Conservation (phyloP, 2,329 filamentous ascomycete species). For the Sclerotinia minor region DNA sequence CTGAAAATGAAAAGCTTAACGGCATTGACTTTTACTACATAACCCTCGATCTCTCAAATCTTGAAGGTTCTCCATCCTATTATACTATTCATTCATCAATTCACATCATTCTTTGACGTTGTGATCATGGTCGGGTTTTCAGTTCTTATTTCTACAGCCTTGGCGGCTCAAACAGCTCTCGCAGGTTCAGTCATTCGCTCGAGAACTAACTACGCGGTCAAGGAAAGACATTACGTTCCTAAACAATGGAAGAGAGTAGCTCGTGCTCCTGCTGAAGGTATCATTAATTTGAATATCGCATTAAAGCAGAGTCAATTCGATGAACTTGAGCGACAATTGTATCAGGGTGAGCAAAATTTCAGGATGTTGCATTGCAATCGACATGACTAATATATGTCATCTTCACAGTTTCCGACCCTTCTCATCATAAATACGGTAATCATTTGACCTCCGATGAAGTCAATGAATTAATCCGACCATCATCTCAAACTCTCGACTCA, state of each 20-base stretch:
- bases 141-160: slow-evolving; percentile 22
- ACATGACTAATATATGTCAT: not conserved
- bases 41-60: not conserved
- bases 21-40: not conserved
- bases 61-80: not conserved
- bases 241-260: slow-evolving; percentile 51
- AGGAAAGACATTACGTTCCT: slow-evolving; percentile 56
- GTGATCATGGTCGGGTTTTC: slow-evolving; percentile 24
- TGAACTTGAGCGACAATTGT: slow-evolving; percentile 56
- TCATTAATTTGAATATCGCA: slow-evolving; percentile 57
- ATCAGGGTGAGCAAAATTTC: slow-evolving; percentile 46
- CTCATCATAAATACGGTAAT: slow-evolving; percentile 54
- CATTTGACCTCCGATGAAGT: slow-evolving; percentile 55
- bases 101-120: slow-evolving; percentile 7
- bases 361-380: not conserved
- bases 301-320: slow-evolving; percentile 58
- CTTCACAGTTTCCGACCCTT: slow-evolving; percentile 51
- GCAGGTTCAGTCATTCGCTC: slow-evolving; percentile 23
- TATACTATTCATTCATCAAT: not conserved
- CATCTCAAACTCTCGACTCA: slow-evolving; percentile 51
- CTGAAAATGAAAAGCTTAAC: not conserved
- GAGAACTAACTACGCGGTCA: slow-evolving; percentile 49
- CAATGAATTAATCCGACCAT: slow-evolving; percentile 53
- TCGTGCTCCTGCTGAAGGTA: slow-evolving; percentile 49
- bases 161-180: slow-evolving; percentile 23